Evolutionary conservation across 306 rosid species (phyloP).

Genomic region (Casuarina cunninghamiana): DNA sequence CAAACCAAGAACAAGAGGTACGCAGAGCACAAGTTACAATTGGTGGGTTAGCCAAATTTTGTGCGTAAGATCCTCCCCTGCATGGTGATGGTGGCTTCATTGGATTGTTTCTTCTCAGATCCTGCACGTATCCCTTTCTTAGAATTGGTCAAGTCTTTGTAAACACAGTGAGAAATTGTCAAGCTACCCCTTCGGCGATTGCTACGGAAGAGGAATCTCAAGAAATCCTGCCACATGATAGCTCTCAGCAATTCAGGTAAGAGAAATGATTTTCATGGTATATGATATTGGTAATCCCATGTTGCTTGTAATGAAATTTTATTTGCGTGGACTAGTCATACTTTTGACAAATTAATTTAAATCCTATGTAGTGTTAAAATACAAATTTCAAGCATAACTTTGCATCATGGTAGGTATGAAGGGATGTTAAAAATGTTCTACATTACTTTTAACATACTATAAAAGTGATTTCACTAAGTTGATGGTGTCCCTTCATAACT

Average conservation of each 20-base stretch:
- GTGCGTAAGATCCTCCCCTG: conserved; percentile 63
- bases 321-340: too few relatives aligned
- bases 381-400: too few relatives aligned
- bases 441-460: too few relatives aligned
- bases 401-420: too few relatives aligned
- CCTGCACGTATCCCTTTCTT: conserved; percentile 43
- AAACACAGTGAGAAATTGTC: conserved; percentile 37
- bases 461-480: too few relatives aligned
- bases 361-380: too few relatives aligned
- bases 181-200: conserved; percentile 4
- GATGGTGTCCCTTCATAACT: too few relatives aligned
- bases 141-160: conserved; percentile 46
- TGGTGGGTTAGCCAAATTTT: conserved; percentile 47
- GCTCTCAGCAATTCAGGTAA: conserved; percentile 46
- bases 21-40: too few relatives aligned
- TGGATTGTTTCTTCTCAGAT: conserved; percentile 59
- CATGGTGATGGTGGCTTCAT: conserved; percentile 41
- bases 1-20: conserved; percentile 35
- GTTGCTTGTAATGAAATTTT: too few relatives aligned
- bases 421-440: too few relatives aligned
- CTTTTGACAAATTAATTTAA: too few relatives aligned
- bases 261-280: not conserved
- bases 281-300: too few relatives aligned
- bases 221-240: conserved; percentile 22
- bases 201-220: conserved; percentile 16